Evolutionary conservation across 163 green algal genomes (phyloP).

Genomic region (Chlamydomonas reinhardtii): DNA sequence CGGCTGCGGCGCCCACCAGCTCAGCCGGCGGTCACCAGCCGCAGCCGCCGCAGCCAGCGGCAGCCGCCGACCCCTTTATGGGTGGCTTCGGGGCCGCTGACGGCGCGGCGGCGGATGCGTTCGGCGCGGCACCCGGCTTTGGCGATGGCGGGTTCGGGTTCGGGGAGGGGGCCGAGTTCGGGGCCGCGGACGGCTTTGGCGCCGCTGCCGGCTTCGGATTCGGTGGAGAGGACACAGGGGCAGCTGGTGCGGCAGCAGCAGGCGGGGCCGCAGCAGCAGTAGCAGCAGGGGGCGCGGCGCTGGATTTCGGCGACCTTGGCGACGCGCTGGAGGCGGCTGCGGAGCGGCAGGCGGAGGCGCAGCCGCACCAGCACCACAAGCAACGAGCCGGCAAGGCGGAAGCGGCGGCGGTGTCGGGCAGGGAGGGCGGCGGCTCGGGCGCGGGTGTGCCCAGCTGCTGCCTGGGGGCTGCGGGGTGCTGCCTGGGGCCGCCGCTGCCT

Average conservation of each 20-base stretch:
- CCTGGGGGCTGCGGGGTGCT: neutral
- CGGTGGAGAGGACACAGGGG: no score
- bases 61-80: neutral
- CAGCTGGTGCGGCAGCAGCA: no score
- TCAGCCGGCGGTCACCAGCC: neutral
- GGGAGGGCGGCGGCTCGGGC: neutral
- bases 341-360: slow-evolving; percentile 8
- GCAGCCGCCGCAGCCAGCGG: neutral
- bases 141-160: neutral
- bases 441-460: neutral
- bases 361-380: slow-evolving; percentile 9
- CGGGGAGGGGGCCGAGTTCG: neutral
- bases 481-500: slow-evolving; percentile 38
- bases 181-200: neutral
- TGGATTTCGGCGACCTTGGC: slow-evolving; percentile 62
- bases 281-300: neutral
- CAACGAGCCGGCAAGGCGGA: neutral
- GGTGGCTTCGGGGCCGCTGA: neutral
- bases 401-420: neutral
- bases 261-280: no score
- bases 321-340: slow-evolving; percentile 40
- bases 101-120: no score
- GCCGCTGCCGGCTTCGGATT: neutral
- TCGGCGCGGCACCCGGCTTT: slow-evolving; percentile 1
- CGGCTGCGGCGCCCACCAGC: slow-evolving; percentile 10